phyloP scores from a whole-genome alignment of 768 basidiomycete species.

The Agrocybe praecox region DNA sequence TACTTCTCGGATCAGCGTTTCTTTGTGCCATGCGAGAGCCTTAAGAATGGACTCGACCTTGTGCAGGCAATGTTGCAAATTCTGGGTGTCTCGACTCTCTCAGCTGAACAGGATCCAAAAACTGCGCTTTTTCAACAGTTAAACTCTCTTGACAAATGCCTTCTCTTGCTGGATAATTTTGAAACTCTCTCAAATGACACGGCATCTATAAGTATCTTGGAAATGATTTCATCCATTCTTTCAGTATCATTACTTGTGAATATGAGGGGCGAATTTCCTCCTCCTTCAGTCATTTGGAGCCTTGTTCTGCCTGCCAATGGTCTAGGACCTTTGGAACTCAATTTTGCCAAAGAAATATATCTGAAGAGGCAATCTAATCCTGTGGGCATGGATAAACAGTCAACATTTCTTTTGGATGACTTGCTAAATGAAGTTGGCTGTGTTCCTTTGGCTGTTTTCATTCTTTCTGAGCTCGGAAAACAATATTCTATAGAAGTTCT shows the following conservation, averaged over 20 bases:
- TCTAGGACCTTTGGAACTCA: neutral
- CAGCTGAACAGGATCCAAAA: neutral
- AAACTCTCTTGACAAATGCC: neutral
- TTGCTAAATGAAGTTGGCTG: neutral
- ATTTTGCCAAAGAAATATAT: conserved; percentile 2
- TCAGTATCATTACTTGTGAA: neutral
- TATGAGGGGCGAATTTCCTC: conserved; percentile 8
- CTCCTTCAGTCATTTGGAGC: neutral
- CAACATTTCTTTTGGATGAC: neutral
- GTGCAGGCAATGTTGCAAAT: neutral
- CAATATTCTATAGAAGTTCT: neutral
- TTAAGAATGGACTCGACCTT: conserved; percentile 7
- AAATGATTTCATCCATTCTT: neutral
- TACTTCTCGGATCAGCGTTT: neutral
- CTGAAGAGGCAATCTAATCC: neutral
- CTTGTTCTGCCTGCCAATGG: neutral
- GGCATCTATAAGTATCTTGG: neutral
- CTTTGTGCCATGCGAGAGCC: conserved; percentile 5
- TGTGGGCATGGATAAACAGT: neutral
- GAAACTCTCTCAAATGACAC: conserved; percentile 6
- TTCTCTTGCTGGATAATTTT: conserved; percentile 7
- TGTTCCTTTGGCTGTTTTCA: conserved; percentile 1
- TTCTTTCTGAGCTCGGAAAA: conserved; percentile 2
- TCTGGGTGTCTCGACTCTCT: neutral
- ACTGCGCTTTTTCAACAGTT: neutral